phyloP scores from a whole-genome alignment of 495 filamentous ascomycete genomes.

The Penicillium desertorum region DNA sequence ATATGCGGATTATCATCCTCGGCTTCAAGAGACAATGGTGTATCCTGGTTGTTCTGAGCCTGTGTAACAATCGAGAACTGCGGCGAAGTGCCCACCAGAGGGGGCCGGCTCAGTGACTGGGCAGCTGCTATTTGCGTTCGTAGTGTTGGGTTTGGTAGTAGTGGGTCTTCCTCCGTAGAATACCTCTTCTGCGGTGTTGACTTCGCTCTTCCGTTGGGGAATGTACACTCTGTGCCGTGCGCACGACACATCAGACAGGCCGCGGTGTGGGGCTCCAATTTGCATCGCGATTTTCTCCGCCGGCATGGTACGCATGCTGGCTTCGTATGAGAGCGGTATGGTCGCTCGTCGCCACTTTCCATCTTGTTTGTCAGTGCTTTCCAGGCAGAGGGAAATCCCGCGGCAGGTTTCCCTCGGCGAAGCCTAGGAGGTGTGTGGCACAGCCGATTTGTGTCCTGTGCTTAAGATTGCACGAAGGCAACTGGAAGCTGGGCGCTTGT shows the following conservation, averaged over 20 bases:
- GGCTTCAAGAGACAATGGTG: constrained; percentile 12
- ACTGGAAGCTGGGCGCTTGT: neutral
- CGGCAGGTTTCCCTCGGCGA: constrained; percentile 1
- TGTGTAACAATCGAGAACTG: neutral
- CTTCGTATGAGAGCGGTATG: constrained; percentile 13
- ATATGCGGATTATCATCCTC: constrained; percentile 15
- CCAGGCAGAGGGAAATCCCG: neutral
- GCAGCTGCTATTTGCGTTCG: neutral
- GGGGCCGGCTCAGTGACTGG: neutral
- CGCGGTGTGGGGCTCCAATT: constrained; percentile 8
- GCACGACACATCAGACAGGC: constrained; percentile 14
- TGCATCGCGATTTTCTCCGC: constrained; percentile 14
- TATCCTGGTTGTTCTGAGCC: constrained; percentile 6
- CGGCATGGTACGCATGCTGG: constrained; percentile 11
- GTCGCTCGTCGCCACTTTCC: constrained; percentile 10
- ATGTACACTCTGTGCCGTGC: constrained; percentile 13
- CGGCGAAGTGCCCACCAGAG: neutral
- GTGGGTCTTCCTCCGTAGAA: neutral
- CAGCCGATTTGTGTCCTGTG: no score
- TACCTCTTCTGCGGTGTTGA: constrained; percentile 2
- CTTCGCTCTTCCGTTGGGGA: constrained; percentile 5
- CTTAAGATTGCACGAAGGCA: neutral
- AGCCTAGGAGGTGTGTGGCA: neutral
- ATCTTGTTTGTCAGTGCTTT: neutral
- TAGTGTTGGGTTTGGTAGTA: constrained; percentile 1